These are phyloP conservation scores for Aspergillus nanangensis DNA, from an alignment of 495 filamentous ascomycete species.

Conservation along the genomic window DNA sequence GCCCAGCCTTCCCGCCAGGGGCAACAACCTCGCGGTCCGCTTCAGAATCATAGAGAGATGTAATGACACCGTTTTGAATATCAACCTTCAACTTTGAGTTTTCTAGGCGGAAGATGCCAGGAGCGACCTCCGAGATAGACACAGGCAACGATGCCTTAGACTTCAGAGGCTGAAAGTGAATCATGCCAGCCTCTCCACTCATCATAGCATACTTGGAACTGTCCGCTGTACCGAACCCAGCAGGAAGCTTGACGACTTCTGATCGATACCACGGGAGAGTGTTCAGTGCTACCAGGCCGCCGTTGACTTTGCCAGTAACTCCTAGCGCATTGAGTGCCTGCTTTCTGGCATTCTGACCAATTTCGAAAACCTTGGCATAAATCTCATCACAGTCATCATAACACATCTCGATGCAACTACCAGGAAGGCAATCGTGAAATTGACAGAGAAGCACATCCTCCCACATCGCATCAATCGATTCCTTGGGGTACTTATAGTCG, in stretches of 20 bases:
- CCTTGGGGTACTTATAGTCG: conserved; percentile 83
- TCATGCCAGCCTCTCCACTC: conserved; percentile 37
- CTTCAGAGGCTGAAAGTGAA: conserved; percentile 47
- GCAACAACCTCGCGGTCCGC: conserved; percentile 73
- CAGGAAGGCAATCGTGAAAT: conserved; percentile 95
- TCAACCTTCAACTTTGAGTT: conserved; percentile 70
- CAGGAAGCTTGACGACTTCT: conserved; percentile 62
- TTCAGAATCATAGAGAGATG: conserved; percentile 70
- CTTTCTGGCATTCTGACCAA: conserved; percentile 64
- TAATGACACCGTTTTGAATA: conserved; percentile 71
- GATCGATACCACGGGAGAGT: conserved; percentile 79
- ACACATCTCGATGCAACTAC: conserved; percentile 95
- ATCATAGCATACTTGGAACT: conserved; percentile 44
- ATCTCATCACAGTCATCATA: conserved; percentile 89
- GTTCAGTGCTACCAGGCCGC: conserved; percentile 58
- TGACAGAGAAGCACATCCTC: conserved; percentile 82
- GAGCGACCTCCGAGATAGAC: conserved; percentile 57
- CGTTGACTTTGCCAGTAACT: conserved; percentile 34
- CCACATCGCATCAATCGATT: conserved; percentile 90
- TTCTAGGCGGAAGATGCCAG: conserved; percentile 71
- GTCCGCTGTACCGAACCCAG: conserved; percentile 18
- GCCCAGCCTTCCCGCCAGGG: conserved; percentile 76
- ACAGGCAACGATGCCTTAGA: conserved; percentile 41
- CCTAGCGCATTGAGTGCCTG: conserved; percentile 66
- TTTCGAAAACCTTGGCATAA: conserved; percentile 78